Evolutionary conservation across 805 yeast genomes (phyloP).

Genomic region (Schwanniomyces polymorphus): DNA sequence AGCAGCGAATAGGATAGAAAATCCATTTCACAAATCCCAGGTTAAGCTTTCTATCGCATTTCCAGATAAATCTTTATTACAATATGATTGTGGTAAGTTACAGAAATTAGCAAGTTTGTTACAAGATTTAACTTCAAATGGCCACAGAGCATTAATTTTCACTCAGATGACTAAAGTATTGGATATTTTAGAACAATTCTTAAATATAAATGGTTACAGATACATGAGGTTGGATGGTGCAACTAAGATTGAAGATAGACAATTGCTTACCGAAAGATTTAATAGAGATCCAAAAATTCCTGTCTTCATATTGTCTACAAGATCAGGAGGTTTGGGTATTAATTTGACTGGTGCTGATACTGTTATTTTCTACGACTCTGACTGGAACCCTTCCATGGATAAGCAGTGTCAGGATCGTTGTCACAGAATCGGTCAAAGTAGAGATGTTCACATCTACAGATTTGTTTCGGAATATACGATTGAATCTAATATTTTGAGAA

Average conservation of each 20-base stretch:
- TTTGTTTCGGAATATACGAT: slow-evolving; percentile 95
- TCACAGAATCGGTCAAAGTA: slow-evolving; percentile 96
- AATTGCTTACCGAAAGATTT: slow-evolving; percentile 87
- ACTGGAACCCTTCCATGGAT: slow-evolving; percentile 99
- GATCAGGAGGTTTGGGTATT: slow-evolving; percentile 98
- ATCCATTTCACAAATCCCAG: slow-evolving; percentile 76
- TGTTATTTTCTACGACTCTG: slow-evolving; percentile 96
- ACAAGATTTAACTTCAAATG: slow-evolving; percentile 75
- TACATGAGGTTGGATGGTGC: slow-evolving; percentile 97
- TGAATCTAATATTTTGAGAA: slow-evolving; percentile 89
- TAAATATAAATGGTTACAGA: slow-evolving; percentile 91
- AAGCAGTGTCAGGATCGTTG: slow-evolving; percentile 99
- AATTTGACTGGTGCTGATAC: slow-evolving; percentile 98
- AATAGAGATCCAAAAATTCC: slow-evolving; percentile 84
- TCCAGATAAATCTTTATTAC: slow-evolving; percentile 89
- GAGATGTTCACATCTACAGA: slow-evolving; percentile 96
- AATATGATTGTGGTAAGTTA: slow-evolving; percentile 95
- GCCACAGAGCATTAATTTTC: slow-evolving; percentile 92
- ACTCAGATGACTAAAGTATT: slow-evolving; percentile 98
- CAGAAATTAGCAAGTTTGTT: slow-evolving; percentile 79
- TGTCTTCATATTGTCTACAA: slow-evolving; percentile 87
- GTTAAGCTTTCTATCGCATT: slow-evolving; percentile 88
- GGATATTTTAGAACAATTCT: slow-evolving; percentile 88
- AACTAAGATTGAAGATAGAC: slow-evolving; percentile 96
- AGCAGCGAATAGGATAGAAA: slow-evolving; percentile 41